Evolutionary conservation across 2,329 filamentous ascomycete genomes (phyloP), one percentile per base, ranked within the genome.

Genomic region (Seiridium unicorne): DNA sequence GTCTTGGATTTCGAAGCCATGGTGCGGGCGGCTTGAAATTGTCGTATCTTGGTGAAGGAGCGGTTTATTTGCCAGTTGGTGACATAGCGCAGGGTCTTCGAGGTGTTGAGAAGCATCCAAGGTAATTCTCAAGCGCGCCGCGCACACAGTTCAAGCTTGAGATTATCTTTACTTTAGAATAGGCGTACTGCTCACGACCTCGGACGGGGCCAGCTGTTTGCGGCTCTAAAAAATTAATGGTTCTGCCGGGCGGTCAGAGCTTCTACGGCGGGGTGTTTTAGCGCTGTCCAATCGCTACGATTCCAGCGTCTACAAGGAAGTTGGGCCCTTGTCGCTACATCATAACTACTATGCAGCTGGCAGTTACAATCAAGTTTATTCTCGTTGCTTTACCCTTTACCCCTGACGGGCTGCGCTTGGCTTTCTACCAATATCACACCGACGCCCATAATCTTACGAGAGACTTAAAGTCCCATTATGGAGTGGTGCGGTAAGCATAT

Each of bases 1-100:
- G 61, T 36, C 48, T 65, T 63, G 5, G 65, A 66, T 51, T 65
- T 62, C 2, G 65, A 65, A 38, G 63, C 59, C 70, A 73, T 73
- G 59, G 60, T 72, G 63, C 66, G 66, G 55, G 64, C 51, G 62
- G 54, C 58, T 65, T 57, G 64, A 38, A 48, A 51, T 53, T 63
- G 59, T 42, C 42, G 57, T 54, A 58, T 51, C 44, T 35, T 55
- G 31, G 31, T 26, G 5, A 63, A 13, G 18, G 55, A 13, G 60
- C 62, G 61, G 40, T 56, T 69, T 44, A 69, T 67, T 66, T 70
- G 60, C 40, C 56, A 47, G 48, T 26, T 34, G 35, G 49, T 57
- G 34, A 51, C 26, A 40, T 59, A 40, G 36, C 60, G 60, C 11
- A 51, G 44, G 9, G 55, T 57, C 51, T 51, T n/a, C 36, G 60